These are phyloP conservation scores for Hypoxylon sp. DNA, from an alignment of 2,329 filamentous ascomycete species.

Conservation along the genomic window DNA sequence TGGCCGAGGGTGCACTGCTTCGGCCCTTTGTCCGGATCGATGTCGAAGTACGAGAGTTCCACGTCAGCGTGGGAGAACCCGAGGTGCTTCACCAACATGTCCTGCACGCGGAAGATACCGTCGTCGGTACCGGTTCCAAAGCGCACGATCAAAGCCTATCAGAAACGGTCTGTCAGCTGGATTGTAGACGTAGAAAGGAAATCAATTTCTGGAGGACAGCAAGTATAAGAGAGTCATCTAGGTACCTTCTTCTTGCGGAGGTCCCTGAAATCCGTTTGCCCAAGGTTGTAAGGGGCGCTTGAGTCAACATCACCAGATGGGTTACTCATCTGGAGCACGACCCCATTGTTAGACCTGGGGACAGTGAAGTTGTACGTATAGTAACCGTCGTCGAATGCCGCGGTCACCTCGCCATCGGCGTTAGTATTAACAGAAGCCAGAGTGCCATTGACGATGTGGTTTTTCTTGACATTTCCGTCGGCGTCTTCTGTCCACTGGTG, in stretches of 20 bases:
- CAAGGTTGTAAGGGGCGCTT: background rate
- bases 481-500: background rate
- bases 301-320: background rate
- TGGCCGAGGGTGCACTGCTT: background rate
- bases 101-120: background rate
- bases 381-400: background rate
- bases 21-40: background rate
- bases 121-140: background rate
- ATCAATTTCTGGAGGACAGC: background rate
- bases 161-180: background rate
- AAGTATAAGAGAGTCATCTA: background rate
- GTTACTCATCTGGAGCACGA: background rate
- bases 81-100: background rate
- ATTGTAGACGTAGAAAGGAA: background rate
- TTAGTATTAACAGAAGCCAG: background rate
- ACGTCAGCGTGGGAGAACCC: background rate
- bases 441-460: background rate
- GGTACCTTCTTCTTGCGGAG: background rate
- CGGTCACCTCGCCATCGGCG: background rate
- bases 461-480: background rate
- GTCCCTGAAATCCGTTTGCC: background rate
- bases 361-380: background rate
- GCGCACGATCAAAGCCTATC: background rate
- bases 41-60: background rate
- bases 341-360: background rate